phyloP scores from a whole-genome alignment of 768 basidiomycete genomes.

The Sporobolomyces roseus region DNA sequence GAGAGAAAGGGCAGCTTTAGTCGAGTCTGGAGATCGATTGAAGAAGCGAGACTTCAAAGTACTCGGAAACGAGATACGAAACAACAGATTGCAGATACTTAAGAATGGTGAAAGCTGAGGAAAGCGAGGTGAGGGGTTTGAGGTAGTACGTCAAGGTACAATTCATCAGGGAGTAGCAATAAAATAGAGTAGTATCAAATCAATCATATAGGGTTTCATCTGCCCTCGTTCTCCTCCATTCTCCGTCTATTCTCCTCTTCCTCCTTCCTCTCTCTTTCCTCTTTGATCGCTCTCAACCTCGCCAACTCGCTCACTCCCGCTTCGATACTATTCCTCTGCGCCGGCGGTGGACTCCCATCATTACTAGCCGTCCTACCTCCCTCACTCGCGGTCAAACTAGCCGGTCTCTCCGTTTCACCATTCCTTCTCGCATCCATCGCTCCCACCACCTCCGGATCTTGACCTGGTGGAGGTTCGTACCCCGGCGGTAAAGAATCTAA shows the following conservation, averaged over 20 bases:
- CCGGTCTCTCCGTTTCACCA: neutral
- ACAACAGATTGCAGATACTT: no score
- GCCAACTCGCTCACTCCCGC: slow-evolving; percentile 35
- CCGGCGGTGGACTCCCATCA: neutral
- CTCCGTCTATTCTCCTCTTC: slow-evolving; percentile 9
- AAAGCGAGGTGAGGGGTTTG: no score
- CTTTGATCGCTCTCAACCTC: slow-evolving; percentile 24
- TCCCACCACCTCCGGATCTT: slow-evolving; percentile 11
- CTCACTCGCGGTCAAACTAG: neutral
- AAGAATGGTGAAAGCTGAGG: no score
- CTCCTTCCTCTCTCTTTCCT: slow-evolving; percentile 17
- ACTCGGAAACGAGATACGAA: no score
- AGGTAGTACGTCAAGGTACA: no score
- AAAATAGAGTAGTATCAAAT: no score
- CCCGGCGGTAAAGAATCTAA: slow-evolving; percentile 1
- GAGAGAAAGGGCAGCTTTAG: no score
- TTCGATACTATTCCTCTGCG: slow-evolving; percentile 8
- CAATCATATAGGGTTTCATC: no score
- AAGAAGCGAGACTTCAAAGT: no score
- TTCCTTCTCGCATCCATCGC: slow-evolving; percentile 15
- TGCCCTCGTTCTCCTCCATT: no score
- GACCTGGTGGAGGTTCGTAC: slow-evolving; percentile 26
- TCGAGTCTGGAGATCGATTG: no score
- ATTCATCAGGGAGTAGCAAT: no score
- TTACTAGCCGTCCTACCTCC: slow-evolving; percentile 4